Evolutionary conservation across 1,139 yeast species (phyloP), one percentile per base, ranked within the genome.

Genomic region (Kluyveromyces marxianus): DNA sequence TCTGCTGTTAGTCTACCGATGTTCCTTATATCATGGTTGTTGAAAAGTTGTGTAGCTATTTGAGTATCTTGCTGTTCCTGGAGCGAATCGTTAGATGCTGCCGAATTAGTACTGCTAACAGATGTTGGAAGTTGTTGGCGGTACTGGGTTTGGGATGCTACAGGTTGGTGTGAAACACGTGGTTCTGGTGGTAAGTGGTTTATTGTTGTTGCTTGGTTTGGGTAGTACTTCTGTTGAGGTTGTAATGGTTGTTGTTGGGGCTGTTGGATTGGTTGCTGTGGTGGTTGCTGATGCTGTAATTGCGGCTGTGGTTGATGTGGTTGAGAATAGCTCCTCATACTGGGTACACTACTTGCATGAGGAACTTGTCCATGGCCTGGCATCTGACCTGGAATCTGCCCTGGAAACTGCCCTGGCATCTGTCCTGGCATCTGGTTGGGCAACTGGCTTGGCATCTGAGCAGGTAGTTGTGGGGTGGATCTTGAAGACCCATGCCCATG

Each of bases 1-100:
- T 58, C 64, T 1, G 63, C 60, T 2, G 66, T 61, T 31, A 64
- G 41, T 44, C 67, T 50, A 4, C 62, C 64, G 36, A 53, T 54
- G 10, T 57, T 54, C 33, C 50, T 56, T 7, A 58, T 47, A 49
- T 64, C 68, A 47, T 61, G 66, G 35, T 60, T 62, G 34, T 50
- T 50, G 45, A 64, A 64, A 28, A 64, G 47, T 37, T 56, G 58
- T 21, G 49, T 49, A 0, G 67, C 67, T 4, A 60, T 50, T 32
- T 57, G 55, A 6, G 51, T 47, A 41, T 62, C 66, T 41, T 56
- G 56, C 8, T 53, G 47, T 8, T 56, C 59, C 37, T 54, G 49
- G 49, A 46, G 38, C 35, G 38, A 33, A 42, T 47, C 39, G 6
- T 30, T 25, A 3, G 44, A 41, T 27, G 35, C 44, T 25, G n/a